Evolutionary conservation across 768 basidiomycete species (phyloP), one percentile per base, ranked within the genome.

Genomic region (Tephrocybe sp.): DNA sequence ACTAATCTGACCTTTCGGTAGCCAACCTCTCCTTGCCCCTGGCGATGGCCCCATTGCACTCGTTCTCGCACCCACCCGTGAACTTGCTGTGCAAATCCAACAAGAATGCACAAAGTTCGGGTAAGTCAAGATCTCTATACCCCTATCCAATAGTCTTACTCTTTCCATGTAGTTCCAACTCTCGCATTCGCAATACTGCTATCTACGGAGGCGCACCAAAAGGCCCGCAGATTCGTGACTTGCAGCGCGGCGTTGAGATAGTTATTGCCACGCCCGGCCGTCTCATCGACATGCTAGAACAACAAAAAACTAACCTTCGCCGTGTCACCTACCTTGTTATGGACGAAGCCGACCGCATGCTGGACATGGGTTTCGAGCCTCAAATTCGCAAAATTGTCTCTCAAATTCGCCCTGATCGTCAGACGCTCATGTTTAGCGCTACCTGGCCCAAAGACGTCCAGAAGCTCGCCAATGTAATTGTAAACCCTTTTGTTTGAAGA

Each of bases 291-390:
- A 98, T 99, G 97, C 82, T 99, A 22, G 97, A 99, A 74, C 83
- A 82, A 1, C 86, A 89, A 65, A 97, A 97, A 74, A 98, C 95
- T 17, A 98, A 98, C 70, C 81, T 99, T 47, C 90, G 90, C 51
- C 87, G 97, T 36, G 79, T 99, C 50, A 99, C 97, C 17, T 99
- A 98, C 70, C 80, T 99, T 35, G 97, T 99, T 65, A 91, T 99
- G 85, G 97, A 99, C 64, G 97, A 99, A 71, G 97, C 97, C 39
- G 97, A 99, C 75, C 92, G 97, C 64, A 99, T 99, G 97, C 81
- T 99, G 57, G 97, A 99, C 76, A 99, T 99, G 97, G 97, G 97
- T 78, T 99, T 99, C 74, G 97, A 99, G 73, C 97, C 97, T 47
- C 97, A 99, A 69, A 98, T 99, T 66, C 82, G 95, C 65, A 98